phyloP scores from a whole-genome alignment of 2,329 filamentous ascomycete genomes.

The Didymella pomorum region DNA sequence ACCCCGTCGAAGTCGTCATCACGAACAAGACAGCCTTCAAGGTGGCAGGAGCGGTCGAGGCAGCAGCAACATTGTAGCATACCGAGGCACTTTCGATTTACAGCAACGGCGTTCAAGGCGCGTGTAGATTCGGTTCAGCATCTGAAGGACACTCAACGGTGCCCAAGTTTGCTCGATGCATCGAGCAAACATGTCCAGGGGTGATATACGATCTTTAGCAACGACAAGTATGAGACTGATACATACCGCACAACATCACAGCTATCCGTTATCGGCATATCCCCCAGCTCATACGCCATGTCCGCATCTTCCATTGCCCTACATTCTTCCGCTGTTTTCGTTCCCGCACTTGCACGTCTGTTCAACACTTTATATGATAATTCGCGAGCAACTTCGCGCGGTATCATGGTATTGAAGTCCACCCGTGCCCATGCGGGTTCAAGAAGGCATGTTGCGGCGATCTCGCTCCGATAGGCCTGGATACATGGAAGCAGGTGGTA shows the following conservation, averaged over 20 bases:
- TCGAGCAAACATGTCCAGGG: no score
- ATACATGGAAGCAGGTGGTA: not conserved
- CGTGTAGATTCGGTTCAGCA: not conserved
- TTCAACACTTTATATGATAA: not conserved
- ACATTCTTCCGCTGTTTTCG: not conserved
- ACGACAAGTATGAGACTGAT: not conserved
- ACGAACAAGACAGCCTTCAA: slow-evolving; percentile 58
- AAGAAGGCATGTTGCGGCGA: not conserved
- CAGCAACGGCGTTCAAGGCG: slow-evolving; percentile 21
- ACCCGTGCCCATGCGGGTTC: not conserved
- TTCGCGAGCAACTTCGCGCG: not conserved
- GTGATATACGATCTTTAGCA: not conserved
- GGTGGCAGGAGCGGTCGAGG: slow-evolving; percentile 56
- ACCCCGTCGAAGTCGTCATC: slow-evolving; percentile 75
- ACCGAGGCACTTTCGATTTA: slow-evolving; percentile 1
- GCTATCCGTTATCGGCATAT: not conserved
- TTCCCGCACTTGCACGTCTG: not conserved
- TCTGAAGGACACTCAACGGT: not conserved
- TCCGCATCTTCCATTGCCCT: not conserved
- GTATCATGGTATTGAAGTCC: not conserved
- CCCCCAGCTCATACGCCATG: not conserved
- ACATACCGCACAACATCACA: not conserved
- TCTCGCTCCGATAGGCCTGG: not conserved
- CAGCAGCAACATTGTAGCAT: slow-evolving; percentile 53
- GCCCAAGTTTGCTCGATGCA: no score